phyloP scores from a whole-genome alignment of 129 eudicot genomes.

The sunflower (Helianthus annuus) region DNA sequence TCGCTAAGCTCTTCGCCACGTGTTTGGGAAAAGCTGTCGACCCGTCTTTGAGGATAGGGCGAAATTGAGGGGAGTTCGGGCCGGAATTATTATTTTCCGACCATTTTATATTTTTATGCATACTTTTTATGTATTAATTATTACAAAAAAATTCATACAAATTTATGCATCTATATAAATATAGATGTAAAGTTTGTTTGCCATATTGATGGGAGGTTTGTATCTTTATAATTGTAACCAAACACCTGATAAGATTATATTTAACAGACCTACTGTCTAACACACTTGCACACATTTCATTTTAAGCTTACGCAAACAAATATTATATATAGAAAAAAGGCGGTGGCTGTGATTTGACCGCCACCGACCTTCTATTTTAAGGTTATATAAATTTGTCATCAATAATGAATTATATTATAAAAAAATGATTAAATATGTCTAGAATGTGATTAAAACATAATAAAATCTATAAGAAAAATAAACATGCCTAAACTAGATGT shows the following conservation, averaged over 20 bases:
- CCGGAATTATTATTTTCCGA: slow-evolving; percentile 4
- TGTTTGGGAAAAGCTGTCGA: slow-evolving; percentile 52
- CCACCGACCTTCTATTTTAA: too few species aligned
- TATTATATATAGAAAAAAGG: too few species aligned
- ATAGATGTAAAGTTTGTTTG: slow-evolving; percentile 30
- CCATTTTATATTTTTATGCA: slow-evolving; percentile 12
- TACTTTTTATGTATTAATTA: slow-evolving; percentile 9
- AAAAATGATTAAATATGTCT: too few species aligned
- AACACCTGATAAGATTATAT: background rate
- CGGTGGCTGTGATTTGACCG: too few species aligned
- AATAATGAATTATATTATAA: background rate
- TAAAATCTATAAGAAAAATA: too few species aligned
- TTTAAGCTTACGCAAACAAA: too few species aligned
- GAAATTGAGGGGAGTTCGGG: slow-evolving; percentile 32
- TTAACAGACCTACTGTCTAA: background rate
- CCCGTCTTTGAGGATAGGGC: slow-evolving; percentile 63
- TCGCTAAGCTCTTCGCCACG: slow-evolving; percentile 74
- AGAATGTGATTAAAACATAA: too few species aligned
- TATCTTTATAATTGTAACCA: slow-evolving; percentile 19
- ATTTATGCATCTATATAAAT: slow-evolving; percentile 24
- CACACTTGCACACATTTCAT: background rate
- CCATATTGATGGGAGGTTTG: slow-evolving; percentile 29
- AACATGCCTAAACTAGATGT: too few species aligned
- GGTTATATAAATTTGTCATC: background rate
- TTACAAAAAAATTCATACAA: slow-evolving; percentile 15